phyloP scores from a whole-genome alignment of 371 early-diverging fungal genomes.

The Catenaria anguillulae region DNA sequence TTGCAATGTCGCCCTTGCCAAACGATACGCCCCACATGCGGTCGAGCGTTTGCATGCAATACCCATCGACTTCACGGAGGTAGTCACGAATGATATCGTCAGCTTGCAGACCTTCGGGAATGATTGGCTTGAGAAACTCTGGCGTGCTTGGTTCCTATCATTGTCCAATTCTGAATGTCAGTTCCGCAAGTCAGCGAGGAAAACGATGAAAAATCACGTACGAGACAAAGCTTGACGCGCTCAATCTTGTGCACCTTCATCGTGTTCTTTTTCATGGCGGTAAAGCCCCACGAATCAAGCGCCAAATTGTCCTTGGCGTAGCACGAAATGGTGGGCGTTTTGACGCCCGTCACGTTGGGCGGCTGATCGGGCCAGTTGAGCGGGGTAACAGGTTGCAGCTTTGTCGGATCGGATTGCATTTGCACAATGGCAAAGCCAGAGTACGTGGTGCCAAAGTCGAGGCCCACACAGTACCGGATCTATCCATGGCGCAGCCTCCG shows the following conservation, averaged over 20 bases:
- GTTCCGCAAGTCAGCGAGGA: not conserved
- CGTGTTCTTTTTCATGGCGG: slow-evolving; percentile 6
- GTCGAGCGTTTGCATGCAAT: not conserved
- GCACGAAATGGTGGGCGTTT: slow-evolving; percentile 5
- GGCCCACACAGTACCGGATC: slow-evolving; percentile 4
- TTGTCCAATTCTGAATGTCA: too few relatives aligned
- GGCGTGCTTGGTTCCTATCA: slow-evolving; percentile 1
- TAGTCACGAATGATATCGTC: slow-evolving; percentile 5
- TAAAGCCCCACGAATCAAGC: slow-evolving; percentile 6
- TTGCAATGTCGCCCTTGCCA: not conserved
- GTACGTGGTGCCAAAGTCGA: slow-evolving; percentile 8
- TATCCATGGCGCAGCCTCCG: not conserved
- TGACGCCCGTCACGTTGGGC: slow-evolving; percentile 6
- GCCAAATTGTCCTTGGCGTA: not conserved
- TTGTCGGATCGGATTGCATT: not conserved
- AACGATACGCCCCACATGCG: slow-evolving; percentile 1
- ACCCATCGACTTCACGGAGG: not conserved
- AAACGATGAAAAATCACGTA: not conserved
- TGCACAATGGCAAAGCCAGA: slow-evolving; percentile 6
- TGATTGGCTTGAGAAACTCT: not conserved
- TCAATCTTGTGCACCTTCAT: slow-evolving; percentile 7
- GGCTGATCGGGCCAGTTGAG: slow-evolving; percentile 3
- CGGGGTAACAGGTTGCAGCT: slow-evolving; percentile 1
- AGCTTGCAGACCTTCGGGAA: slow-evolving; percentile 1
- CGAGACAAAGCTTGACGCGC: slow-evolving; percentile 6